Percentiles rank a stretch among this genome's conserved stretches.
phyloP scores from a whole-genome alignment of 2,329 filamentous ascomycete genomes.

The Sporothrix luriei region DNA sequence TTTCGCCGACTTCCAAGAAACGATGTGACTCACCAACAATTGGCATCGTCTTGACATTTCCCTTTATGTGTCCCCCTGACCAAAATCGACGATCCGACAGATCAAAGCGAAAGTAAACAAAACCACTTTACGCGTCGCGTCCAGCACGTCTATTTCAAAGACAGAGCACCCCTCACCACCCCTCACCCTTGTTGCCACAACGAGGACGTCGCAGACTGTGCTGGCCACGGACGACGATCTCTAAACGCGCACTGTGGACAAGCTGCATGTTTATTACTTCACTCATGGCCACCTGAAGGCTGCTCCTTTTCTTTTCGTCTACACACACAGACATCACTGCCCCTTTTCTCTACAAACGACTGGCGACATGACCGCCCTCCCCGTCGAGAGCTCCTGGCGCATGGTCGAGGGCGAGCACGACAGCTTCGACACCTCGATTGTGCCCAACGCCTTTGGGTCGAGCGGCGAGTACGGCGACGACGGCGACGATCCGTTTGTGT shows the following conservation, averaged over 20 bases:
- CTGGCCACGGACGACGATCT: not conserved
- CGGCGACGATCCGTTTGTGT: constrained; percentile 25
- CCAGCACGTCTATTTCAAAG: not conserved
- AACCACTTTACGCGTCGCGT: constrained; percentile 16
- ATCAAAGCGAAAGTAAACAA: not conserved
- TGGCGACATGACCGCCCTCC: constrained; percentile 38
- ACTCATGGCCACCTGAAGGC: constrained; percentile 13
- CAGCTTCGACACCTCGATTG: constrained; percentile 60
- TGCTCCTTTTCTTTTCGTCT: not conserved
- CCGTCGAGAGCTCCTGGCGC: constrained; percentile 61
- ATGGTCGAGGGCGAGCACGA: constrained; percentile 64
- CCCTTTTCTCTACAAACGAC: not conserved
- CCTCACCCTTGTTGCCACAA: constrained; percentile 1
- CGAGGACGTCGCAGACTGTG: not conserved
- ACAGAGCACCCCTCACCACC: not conserved
- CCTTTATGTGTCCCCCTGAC: not conserved
- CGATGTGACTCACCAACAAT: not conserved
- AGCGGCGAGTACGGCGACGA: constrained; percentile 40
- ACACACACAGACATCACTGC: not conserved
- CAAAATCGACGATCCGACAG: no score
- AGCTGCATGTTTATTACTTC: constrained; percentile 11
- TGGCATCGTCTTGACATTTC: not conserved
- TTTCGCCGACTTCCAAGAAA: not conserved
- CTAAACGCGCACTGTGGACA: not conserved
- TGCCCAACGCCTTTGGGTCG: constrained; percentile 50